Percentiles rank a stretch among this genome's conserved stretches.
Conservation (phyloP, 768 basidiomycete species). For the Phallus indusiatus region DNA sequence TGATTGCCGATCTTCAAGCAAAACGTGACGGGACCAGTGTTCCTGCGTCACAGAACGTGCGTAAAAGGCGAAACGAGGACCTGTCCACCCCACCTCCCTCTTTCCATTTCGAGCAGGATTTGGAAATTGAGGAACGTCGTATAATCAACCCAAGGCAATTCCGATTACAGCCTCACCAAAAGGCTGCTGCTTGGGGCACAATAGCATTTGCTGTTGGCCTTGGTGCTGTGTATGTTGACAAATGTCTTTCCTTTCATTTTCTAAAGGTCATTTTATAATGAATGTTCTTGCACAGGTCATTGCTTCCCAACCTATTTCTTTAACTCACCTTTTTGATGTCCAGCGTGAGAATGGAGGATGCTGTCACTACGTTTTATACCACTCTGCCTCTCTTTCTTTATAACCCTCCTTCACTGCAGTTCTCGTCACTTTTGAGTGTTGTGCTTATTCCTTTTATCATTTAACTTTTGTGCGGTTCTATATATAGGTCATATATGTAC, state of each 20-base stretch:
- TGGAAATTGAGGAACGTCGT: slow-evolving; percentile 46
- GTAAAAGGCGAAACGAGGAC: slow-evolving; percentile 29
- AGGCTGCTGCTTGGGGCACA: slow-evolving; percentile 75
- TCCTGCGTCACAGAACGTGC: slow-evolving; percentile 14
- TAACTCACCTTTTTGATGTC: not conserved
- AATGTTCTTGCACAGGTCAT: slow-evolving; percentile 29
- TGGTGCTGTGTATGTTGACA: slow-evolving; percentile 60
- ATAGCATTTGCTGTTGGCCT: slow-evolving; percentile 77
- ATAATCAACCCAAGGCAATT: slow-evolving; percentile 60
- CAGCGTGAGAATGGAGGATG: not conserved
- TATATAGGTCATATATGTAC: slow-evolving; percentile 1
- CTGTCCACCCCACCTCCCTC: slow-evolving; percentile 11
- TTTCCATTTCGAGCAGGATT: slow-evolving; percentile 58
- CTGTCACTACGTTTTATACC: not conserved
- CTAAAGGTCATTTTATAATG: not conserved
- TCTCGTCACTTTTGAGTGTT: not conserved
- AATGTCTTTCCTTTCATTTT: too few species aligned
- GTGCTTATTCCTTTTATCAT: not conserved
- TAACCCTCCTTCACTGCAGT: not conserved
- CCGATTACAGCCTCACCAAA: slow-evolving; percentile 54
- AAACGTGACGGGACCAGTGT: slow-evolving; percentile 35
- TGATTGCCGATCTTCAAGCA: slow-evolving; percentile 65
- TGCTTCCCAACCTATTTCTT: slow-evolving; percentile 54
- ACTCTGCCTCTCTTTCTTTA: not conserved
- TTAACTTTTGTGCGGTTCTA: not conserved